phyloP scores from a whole-genome alignment of 192 early-diverging fungal genomes.

The Backusella liffmaniae region DNA sequence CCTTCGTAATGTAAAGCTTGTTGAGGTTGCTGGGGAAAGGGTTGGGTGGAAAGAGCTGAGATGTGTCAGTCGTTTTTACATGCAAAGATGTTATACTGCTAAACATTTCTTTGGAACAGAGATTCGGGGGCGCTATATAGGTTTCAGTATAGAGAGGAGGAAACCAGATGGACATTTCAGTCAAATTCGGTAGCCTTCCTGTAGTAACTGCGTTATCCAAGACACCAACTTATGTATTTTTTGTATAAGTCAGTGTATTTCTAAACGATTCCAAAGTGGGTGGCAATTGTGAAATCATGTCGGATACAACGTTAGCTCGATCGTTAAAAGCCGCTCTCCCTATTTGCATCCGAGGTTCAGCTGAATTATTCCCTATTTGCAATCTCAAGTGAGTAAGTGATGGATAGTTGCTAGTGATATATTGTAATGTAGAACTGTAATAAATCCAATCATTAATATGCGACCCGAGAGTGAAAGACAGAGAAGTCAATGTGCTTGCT shows the following conservation, averaged over 20 bases:
- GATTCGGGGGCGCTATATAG: neutral
- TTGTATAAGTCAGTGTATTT: neutral
- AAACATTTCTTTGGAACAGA: neutral
- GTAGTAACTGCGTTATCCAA: neutral
- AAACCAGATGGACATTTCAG: neutral
- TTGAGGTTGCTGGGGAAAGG: neutral
- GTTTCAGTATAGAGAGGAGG: accelerated
- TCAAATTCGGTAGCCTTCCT: neutral
- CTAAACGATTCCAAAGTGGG: neutral
- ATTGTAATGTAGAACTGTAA: no score
- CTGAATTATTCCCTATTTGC: neutral
- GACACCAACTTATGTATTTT: neutral
- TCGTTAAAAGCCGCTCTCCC: neutral
- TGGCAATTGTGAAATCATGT: neutral
- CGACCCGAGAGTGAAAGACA: neutral
- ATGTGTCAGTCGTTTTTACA: neutral
- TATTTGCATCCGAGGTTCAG: no score
- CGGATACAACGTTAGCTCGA: neutral
- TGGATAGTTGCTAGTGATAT: no score
- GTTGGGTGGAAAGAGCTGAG: neutral
- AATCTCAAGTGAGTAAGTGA: no score
- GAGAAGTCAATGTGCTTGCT: neutral
- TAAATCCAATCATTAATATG: no score
- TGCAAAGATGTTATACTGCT: neutral
- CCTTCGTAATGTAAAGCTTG: neutral